A percentile compares a stretch with the other conserved stretches of the same genome.
phyloP scores from a whole-genome alignment of 768 basidiomycete genomes.

The Lentinula sp. region DNA sequence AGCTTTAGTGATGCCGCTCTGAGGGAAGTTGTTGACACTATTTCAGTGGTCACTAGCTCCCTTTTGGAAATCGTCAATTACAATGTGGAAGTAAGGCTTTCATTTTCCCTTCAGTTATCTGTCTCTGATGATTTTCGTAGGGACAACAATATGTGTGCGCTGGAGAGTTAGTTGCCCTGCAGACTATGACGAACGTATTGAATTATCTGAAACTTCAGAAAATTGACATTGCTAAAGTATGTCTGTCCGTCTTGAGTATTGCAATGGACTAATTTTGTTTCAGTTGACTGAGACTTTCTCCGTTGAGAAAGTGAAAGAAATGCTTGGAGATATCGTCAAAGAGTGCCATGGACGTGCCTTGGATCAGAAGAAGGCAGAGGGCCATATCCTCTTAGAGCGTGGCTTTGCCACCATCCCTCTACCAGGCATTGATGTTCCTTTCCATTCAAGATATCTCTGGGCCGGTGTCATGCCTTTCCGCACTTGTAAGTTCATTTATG shows the following conservation, averaged over 20 bases:
- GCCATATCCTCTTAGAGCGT: constrained; percentile 90
- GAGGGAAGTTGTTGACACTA: constrained; percentile 94
- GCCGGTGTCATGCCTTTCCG: constrained; percentile 97
- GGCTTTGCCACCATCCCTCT: constrained; percentile 95
- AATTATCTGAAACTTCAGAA: constrained; percentile 97
- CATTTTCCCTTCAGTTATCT: neutral
- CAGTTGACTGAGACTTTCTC: constrained; percentile 85
- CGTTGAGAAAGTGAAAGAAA: constrained; percentile 93
- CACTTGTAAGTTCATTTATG: constrained; percentile 60
- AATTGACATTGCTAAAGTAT: constrained; percentile 86
- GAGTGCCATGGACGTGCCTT: constrained; percentile 71
- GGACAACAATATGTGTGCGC: constrained; percentile 99
- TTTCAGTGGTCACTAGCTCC: constrained; percentile 67
- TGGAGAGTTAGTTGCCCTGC: constrained; percentile 89
- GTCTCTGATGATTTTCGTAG: constrained; percentile 28
- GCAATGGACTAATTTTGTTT: constrained; percentile 2
- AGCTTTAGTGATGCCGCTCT: constrained; percentile 93
- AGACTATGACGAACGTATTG: constrained; percentile 91
- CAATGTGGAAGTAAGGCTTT: constrained; percentile 69
- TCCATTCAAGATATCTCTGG: constrained; percentile 99
- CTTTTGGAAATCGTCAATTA: constrained; percentile 98
- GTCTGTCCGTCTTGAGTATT: neutral
- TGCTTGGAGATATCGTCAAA: constrained; percentile 88
- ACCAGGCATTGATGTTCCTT: constrained; percentile 97
- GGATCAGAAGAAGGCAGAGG: constrained; percentile 75